Base-by-base conservation (phyloP, 495 filamentous ascomycete genomes). In the Neurospora sublineolata region DNA sequence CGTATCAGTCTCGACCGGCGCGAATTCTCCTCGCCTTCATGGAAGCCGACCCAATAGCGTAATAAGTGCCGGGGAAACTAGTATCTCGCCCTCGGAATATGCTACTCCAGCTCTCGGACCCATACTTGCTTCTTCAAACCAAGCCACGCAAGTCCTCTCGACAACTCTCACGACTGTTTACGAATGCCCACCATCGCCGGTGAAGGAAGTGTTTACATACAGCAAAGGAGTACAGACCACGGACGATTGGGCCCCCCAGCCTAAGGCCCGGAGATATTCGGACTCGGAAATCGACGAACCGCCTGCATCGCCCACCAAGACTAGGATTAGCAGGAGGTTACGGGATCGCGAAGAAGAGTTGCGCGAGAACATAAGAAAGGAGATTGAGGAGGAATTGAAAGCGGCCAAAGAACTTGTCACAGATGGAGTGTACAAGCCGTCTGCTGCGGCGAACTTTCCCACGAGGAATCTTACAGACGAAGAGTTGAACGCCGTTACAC, bases 211-310 rank as follows among this genome's bases (percentile, higher is more conserved):
- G 27, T 89, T 94, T 76, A 94, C 92, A 38, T 97, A 98, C 86
- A 97, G 91, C 84, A 99, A 97, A 83, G 93, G 87, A 16, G 93
- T 98, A 36, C 96, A 98, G 78, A 97, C 95, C 20, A 87, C 86
- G 5, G 87, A 89, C 72, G 86, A 85, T 69, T 89, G 89, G 81
- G 82, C 85, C 18, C 86, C 87, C n/a, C 89, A 89, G 4, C 76
- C 70, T 33, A 79, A 80, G 38, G 76, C 84, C 16, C 81, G 83
- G 67, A 80, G 80, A 6, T 73, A 82, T 11, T 92, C 93, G 20
- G 83, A 85, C 12, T 81, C 80, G n/a, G 92, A 92, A 36, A 87
- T 87, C 3, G 80, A 85, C 9, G 84, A 87, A 40, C 80, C 82
- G 37, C 84, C 82, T 20, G 82, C 86, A 18, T 84, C 82, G 70